A percentile compares a stretch with the other conserved stretches of the same genome.
These are phyloP conservation scores for Hericium rajendrae DNA, from an alignment of 768 basidiomycete species.

Conservation along the genomic window DNA sequence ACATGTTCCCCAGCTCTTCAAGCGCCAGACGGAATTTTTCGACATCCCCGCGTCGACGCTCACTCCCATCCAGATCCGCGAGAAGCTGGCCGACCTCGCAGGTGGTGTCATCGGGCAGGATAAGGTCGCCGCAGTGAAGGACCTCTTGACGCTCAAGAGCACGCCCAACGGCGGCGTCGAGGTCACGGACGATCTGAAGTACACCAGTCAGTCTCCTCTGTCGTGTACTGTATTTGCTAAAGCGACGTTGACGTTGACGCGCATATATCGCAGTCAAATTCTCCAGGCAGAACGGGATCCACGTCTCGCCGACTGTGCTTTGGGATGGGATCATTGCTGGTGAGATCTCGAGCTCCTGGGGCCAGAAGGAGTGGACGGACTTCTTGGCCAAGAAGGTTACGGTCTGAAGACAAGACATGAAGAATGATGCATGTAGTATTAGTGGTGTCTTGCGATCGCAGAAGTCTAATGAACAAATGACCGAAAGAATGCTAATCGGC, in stretches of 20 bases:
- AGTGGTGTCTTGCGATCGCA: neutral
- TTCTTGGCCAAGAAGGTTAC: constrained; percentile 56
- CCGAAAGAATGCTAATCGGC: too few relatives aligned
- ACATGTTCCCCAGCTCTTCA: constrained; percentile 50
- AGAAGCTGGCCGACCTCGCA: constrained; percentile 57
- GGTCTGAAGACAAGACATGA: constrained; percentile 18
- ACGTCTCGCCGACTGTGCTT: constrained; percentile 78
- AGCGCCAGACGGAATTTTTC: constrained; percentile 67
- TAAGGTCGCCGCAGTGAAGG: constrained; percentile 44
- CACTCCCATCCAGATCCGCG: constrained; percentile 65
- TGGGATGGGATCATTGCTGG: constrained; percentile 69
- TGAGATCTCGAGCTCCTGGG: constrained; percentile 78
- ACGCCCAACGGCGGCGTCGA: constrained; percentile 72
- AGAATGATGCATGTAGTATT: neutral
- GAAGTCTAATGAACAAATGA: too few relatives aligned
- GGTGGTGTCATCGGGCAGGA: constrained; percentile 34
- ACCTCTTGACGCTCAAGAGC: constrained; percentile 51
- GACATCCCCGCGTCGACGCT: constrained; percentile 62
- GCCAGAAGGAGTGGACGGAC: constrained; percentile 67
- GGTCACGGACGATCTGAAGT: constrained; percentile 82
- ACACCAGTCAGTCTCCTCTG: constrained; percentile 52
- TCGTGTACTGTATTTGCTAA: neutral
- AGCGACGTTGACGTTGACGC: neutral
- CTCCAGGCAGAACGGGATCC: constrained; percentile 83
- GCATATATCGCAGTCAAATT: constrained; percentile 59